Base-by-base conservation (phyloP, 2,329 filamentous ascomycete genomes). In the Colletotrichum melonis region DNA sequence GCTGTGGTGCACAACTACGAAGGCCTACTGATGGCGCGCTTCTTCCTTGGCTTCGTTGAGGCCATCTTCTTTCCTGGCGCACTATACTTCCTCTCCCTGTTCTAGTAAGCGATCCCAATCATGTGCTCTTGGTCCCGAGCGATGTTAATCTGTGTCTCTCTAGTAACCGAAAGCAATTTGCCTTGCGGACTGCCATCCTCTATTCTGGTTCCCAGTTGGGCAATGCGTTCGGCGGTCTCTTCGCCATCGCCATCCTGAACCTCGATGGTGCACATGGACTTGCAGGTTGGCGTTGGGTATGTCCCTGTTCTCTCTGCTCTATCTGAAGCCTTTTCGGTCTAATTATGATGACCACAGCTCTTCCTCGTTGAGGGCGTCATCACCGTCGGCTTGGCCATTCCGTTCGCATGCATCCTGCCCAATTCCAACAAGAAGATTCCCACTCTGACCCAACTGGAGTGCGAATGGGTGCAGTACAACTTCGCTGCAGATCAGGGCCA, bases 241-340 rank as follows among this genome's bases (percentile, higher is more conserved):
- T 84, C 38, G 81, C 81, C 4, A 80, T 80, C 8, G 81, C 75
- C 0, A 77, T 82, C 4, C 73, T 83, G 62, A 88, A 92, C 67
- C 93, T 95, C 91, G 86, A 91, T 67, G 92, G 92, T 0, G 79
- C 92, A 1, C 91, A 87, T 0, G 88, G 88, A 0, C 81, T 88
- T 6, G 83, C 85, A 19, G 90, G 90, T 1, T 92, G 90, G 89
- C 86, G 87, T 16, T 92, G 88, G 91, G 82, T 88, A 0, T 87
- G 67, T 54, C 0, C 8, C 19, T 1, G 9, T 14, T 14, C 6
- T 19, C 24, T 6, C 11, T 0, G 3, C 12, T 19, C 2, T 2
- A 28, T 11, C 14, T 11, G 14, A 26, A 12, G 22, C 7, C 16
- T 6, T 30, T 8, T n/a, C 1, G 28, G 3, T 5, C 49, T 30